Percentiles rank a stretch among this genome's conserved stretches.
Conservation (phyloP, 495 filamentous ascomycete genomes). For the Trichoderma reesei region DNA sequence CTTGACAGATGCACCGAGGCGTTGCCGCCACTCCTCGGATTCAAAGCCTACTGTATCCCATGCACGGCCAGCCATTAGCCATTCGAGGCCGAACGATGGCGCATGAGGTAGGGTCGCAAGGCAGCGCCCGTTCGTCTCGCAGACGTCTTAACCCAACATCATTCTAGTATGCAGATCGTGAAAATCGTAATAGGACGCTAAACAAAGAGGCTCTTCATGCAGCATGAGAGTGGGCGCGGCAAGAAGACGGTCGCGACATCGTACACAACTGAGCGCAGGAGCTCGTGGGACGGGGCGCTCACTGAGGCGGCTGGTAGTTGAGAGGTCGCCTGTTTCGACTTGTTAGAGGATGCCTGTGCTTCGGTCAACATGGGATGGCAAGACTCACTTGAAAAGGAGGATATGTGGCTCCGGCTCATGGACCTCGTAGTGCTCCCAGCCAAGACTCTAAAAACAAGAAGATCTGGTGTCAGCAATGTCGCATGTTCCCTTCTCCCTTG, state of each 20-base stretch:
- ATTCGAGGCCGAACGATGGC: neutral
- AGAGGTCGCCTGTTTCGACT: constrained; percentile 57
- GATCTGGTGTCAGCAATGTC: neutral
- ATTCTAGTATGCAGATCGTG: constrained; percentile 6
- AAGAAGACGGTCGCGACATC: neutral
- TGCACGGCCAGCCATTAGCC: neutral
- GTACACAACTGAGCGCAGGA: constrained; percentile 9
- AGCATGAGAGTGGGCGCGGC: neutral
- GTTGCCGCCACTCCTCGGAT: neutral
- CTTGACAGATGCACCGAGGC: neutral
- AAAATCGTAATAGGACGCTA: constrained; percentile 7
- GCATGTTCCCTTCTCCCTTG: neutral
- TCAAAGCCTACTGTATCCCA: neutral
- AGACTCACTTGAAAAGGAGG: constrained; percentile 85
- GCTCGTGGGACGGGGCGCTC: constrained; percentile 12
- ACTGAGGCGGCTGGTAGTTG: constrained; percentile 68
- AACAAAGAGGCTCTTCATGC: neutral
- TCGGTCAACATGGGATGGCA: neutral
- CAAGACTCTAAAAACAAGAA: constrained; percentile 59
- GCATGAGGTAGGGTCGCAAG: neutral
- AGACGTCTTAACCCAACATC: constrained; percentile 5
- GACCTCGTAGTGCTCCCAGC: constrained; percentile 98
- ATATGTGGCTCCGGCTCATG: constrained; percentile 98
- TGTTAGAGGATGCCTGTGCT: constrained; percentile 3
- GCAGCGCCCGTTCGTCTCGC: neutral